These are phyloP conservation scores for Solanum chilense DNA, from an alignment of 257 asterid species.

Conservation along the genomic window DNA sequence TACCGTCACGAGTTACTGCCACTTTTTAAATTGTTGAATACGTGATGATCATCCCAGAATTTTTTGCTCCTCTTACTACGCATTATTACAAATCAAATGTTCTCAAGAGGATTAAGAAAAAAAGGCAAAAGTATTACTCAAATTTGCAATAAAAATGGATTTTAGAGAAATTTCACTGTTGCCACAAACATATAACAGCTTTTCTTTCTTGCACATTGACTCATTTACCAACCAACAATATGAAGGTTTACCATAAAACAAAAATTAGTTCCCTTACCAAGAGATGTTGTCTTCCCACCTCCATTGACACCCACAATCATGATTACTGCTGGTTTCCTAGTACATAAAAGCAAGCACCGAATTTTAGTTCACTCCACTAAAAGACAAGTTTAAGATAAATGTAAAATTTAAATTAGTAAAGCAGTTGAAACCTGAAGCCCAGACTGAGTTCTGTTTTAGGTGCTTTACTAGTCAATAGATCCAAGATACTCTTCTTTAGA, in stretches of 20 bases:
- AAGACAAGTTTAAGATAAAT: background rate
- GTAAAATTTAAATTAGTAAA: background rate
- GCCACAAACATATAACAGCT: background rate
- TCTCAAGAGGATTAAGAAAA: background rate
- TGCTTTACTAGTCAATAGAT: slow-evolving; percentile 66
- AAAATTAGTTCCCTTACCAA: slow-evolving; percentile 45
- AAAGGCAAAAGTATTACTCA: background rate
- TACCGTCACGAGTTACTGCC: background rate
- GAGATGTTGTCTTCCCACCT: slow-evolving; percentile 97
- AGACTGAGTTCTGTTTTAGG: slow-evolving; percentile 78
- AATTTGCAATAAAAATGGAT: background rate
- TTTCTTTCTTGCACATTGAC: background rate
- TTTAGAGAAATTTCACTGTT: background rate
- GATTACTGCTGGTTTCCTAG: slow-evolving; percentile 93
- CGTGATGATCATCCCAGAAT: background rate
- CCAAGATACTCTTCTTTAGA: slow-evolving; percentile 63
- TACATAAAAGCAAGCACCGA: slow-evolving; percentile 7
- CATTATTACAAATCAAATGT: background rate
- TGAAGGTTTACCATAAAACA: background rate
- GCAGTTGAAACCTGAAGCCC: slow-evolving; percentile 65
- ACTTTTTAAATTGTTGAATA: background rate
- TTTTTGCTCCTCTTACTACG: background rate
- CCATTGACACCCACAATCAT: slow-evolving; percentile 98
- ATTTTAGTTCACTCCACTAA: background rate
- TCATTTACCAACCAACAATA: background rate